Conservation (phyloP, 768 basidiomycete genomes). For the Amanita pallidorosea region DNA sequence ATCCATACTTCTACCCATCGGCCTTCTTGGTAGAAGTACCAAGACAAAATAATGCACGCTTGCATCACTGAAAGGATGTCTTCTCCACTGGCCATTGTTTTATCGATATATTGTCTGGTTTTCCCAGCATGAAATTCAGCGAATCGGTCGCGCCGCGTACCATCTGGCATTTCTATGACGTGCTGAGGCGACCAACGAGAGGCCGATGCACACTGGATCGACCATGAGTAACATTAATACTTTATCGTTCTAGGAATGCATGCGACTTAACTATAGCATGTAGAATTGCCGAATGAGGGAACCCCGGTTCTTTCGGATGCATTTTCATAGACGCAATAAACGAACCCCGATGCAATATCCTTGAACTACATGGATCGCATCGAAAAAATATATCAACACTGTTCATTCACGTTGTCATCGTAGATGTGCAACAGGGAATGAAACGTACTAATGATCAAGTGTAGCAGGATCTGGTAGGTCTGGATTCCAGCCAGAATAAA, state of each 20-base stretch:
- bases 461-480: constrained; percentile 70
- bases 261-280: constrained; percentile 70
- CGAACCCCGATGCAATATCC: constrained; percentile 72
- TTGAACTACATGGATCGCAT: constrained; percentile 79
- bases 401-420: constrained; percentile 8
- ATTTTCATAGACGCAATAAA: constrained; percentile 74
- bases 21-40: constrained; percentile 89
- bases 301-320: constrained; percentile 70
- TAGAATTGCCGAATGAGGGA: constrained; percentile 82
- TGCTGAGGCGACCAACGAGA: constrained; percentile 75
- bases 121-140: constrained; percentile 83
- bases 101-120: constrained; percentile 81
- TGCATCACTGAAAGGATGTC: constrained; percentile 84
- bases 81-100: constrained; percentile 81
- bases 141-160: constrained; percentile 72
- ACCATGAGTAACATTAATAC: background rate
- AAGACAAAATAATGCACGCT: constrained; percentile 76
- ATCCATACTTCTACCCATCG: constrained; percentile 91
- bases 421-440: constrained; percentile 5
- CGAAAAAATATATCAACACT: constrained; percentile 86
- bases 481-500: constrained; percentile 76
- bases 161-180: constrained; percentile 57
- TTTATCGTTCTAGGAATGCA: constrained; percentile 10
- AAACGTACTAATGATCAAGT: constrained; percentile 66
- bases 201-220: constrained; percentile 61